Percentiles rank a stretch among this genome's conserved stretches.
phyloP scores from a whole-genome alignment of 2,329 filamentous ascomycete species.

The Aspergillus amoenus region DNA sequence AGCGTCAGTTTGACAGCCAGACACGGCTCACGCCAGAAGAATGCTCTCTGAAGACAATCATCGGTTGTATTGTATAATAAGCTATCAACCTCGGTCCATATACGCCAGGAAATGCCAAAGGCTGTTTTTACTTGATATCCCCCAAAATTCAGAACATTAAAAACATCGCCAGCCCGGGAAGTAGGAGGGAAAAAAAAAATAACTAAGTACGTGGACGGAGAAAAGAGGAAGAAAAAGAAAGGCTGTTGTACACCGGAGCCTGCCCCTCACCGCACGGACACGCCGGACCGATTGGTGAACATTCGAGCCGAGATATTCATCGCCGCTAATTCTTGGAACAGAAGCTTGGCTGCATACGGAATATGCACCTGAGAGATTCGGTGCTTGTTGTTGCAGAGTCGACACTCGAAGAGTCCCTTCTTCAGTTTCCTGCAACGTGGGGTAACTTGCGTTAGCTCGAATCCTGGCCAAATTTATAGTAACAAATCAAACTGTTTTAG shows the following conservation, averaged over 20 bases:
- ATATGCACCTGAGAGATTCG: slow-evolving; percentile 98
- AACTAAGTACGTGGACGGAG: neutral
- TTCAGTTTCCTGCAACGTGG: slow-evolving; percentile 70
- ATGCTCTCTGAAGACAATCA: neutral
- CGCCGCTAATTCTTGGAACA: slow-evolving; percentile 95
- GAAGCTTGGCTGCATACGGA: slow-evolving; percentile 93
- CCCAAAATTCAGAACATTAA: slow-evolving; percentile 13
- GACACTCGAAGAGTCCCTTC: slow-evolving; percentile 93
- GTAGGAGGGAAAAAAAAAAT: neutral
- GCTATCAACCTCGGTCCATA: slow-evolving; percentile 18
- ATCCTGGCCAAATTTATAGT: slow-evolving; percentile 17
- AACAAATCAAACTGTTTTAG: neutral
- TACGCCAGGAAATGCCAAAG: slow-evolving; percentile 28
- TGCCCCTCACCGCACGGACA: slow-evolving; percentile 40
- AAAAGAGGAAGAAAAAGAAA: slow-evolving; percentile 12
- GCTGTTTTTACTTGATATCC: slow-evolving; percentile 19
- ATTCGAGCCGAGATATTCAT: slow-evolving; percentile 99
- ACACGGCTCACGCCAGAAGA: neutral
- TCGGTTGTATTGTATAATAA: slow-evolving; percentile 7
- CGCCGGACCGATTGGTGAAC: slow-evolving; percentile 71
- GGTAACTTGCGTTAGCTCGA: slow-evolving; percentile 34
- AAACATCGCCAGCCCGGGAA: slow-evolving; percentile 10
- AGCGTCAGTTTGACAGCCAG: slow-evolving; percentile 1
- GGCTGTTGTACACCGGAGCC: neutral
- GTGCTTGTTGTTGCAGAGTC: slow-evolving; percentile 98